Evolutionary conservation across 805 yeast genomes (phyloP), one percentile per base, ranked within the genome.

Genomic region (Vanderwaltozyma verrucispora): DNA sequence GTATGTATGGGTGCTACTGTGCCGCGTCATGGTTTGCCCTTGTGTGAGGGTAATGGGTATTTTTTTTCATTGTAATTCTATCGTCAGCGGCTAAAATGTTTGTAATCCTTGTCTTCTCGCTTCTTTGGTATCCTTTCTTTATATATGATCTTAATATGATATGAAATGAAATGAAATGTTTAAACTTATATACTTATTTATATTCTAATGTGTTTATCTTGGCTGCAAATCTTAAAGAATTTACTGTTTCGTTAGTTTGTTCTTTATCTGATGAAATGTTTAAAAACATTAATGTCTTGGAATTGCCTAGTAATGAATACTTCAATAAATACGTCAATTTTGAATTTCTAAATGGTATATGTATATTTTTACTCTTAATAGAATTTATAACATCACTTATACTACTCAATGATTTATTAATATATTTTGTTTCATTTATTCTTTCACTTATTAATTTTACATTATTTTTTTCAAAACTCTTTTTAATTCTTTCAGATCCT

Each of bases 281-380:
- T n/a, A 87, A 96, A 67, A 92, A 81, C 95, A 89, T 87, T 42
- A 89, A 65, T 0, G 96, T 86, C 59, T 89, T 92, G 2, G 95
- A 83, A 40, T 75, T 72, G 0, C 95, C 96, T 8, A 81, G 76
- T 20, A 89, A 65, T 14, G 96, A 86, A 52, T 83, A 75, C 50
- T 87, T 92, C 41, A 89, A 65, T 12, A 88, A 63, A 53, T 84
- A 84, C 0, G 98, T 89, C 52, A 89, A 71, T 56, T 92, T 92
- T 6, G 96, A 85, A 59, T 92, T 96, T 54, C 98, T 67, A 62
- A 86, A 92, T 0, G 98, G 97, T 16, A 92, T 74, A 56, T 92
- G 97, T 39, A 9, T 17, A 31, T 1, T 49, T 36, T 16, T 35
- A 37, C 27, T 41, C 29, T 18, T 30, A 30, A 86, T 64, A 0